Percentiles rank a stretch among this genome's conserved stretches.
These are phyloP conservation scores for Metarhizium guizhouense DNA, from an alignment of 2,329 filamentous ascomycete species.

Conservation along the genomic window DNA sequence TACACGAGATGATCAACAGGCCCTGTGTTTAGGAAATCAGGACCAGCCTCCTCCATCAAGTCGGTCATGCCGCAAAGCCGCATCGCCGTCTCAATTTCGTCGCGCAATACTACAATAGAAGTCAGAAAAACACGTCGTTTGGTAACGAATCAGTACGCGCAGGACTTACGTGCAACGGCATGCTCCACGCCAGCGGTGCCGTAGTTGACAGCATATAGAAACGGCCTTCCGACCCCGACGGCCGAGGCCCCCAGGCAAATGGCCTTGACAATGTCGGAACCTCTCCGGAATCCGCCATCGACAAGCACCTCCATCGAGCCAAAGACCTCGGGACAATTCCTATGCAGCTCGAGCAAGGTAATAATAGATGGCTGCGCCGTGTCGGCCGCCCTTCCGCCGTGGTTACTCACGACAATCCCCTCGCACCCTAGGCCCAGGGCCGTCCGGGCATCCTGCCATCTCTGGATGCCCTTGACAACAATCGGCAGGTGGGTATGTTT, in stretches of 20 bases:
- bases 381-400: conserved; percentile 52
- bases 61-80: conserved; percentile 54
- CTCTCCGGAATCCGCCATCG: conserved; percentile 56
- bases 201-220: conserved; percentile 52
- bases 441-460: conserved; percentile 50
- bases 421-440: conserved; percentile 53
- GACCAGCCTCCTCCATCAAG: conserved; percentile 47
- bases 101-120: conserved; percentile 27
- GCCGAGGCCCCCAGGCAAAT: conserved; percentile 55
- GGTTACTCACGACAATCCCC: conserved; percentile 62
- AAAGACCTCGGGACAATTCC: conserved; percentile 51
- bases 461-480: conserved; percentile 64
- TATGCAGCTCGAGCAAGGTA: conserved; percentile 53
- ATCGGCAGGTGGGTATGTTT: conserved; percentile 36
- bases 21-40: conserved; percentile 50
- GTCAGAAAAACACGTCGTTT: not conserved
- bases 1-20: conserved; percentile 34
- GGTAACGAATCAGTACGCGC: not conserved
- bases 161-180: conserved; percentile 39
- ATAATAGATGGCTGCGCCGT: conserved; percentile 46
- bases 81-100: conserved; percentile 60
- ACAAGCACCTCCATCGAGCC: conserved; percentile 51
- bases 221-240: conserved; percentile 53
- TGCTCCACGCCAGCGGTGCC: conserved; percentile 48
- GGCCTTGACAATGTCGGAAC: conserved; percentile 59